Evolutionary conservation across 2,329 filamentous ascomycete genomes (phyloP).

Genomic region (Verticillium dahliae): DNA sequence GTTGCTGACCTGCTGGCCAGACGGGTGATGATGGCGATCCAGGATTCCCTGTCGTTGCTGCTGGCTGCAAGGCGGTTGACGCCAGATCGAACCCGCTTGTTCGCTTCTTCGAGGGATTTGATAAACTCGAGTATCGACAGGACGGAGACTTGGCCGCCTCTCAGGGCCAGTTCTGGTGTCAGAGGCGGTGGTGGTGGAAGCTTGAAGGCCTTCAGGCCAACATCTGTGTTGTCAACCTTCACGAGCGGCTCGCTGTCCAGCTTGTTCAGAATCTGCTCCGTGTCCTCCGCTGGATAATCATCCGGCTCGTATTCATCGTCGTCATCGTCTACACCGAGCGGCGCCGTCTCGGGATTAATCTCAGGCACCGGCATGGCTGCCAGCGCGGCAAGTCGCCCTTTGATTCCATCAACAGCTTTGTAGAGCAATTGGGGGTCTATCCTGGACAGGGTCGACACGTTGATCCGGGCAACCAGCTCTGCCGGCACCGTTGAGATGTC

Average conservation of each 20-base stretch:
- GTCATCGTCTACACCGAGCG: slow-evolving; percentile 64
- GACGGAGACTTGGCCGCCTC: slow-evolving; percentile 68
- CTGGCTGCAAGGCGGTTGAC: slow-evolving; percentile 81
- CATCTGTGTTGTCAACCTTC: slow-evolving; percentile 40
- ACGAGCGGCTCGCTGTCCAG: slow-evolving; percentile 53
- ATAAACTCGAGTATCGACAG: slow-evolving; percentile 74
- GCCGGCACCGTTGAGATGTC: slow-evolving; percentile 75
- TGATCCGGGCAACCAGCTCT: slow-evolving; percentile 71
- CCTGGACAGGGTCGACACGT: slow-evolving; percentile 69
- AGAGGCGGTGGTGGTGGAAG: slow-evolving; percentile 71
- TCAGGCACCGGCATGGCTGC: slow-evolving; percentile 36
- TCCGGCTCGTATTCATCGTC: slow-evolving; percentile 87
- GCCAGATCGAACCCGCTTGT: slow-evolving; percentile 60
- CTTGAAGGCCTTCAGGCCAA: slow-evolving; percentile 71
- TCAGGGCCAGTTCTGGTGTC: slow-evolving; percentile 63
- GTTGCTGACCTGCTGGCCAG: slow-evolving; percentile 74
- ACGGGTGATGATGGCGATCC: slow-evolving; percentile 81
- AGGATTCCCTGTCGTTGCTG: slow-evolving; percentile 79
- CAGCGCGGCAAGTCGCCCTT: slow-evolving; percentile 39
- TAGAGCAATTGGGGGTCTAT: slow-evolving; percentile 64
- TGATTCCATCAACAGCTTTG: slow-evolving; percentile 63
- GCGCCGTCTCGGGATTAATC: slow-evolving; percentile 52
- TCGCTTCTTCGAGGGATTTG: slow-evolving; percentile 60
- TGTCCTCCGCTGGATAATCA: slow-evolving; percentile 69
- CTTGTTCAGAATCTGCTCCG: slow-evolving; percentile 72